Evolutionary conservation across 768 basidiomycete species (phyloP), one percentile per base, ranked within the genome.

Genomic region (Naganishia onofrii): DNA sequence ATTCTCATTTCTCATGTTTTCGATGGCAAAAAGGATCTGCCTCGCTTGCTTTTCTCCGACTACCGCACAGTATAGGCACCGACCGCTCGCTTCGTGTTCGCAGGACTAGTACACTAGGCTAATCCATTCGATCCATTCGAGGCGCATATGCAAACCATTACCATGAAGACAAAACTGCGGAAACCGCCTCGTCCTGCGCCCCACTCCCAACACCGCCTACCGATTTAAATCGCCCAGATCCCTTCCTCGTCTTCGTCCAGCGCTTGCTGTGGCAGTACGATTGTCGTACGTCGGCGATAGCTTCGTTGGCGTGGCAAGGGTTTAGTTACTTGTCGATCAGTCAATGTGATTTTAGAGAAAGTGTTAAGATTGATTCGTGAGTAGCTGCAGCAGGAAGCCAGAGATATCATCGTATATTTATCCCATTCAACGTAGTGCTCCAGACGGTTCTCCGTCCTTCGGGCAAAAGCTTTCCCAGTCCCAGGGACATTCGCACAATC

Each of bases 181-280:
- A 69, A 69, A 58, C 56, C 42, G 9, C 42, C 57, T 28, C 56
- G 68, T n/a, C 68, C n/a, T n/a, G n/a, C 68, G 15, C 63, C 68
- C 5, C 57, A 36, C 0, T 15, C 56, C 1, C 55, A 42, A n/a
- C 55, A 38, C 6, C 53, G 67, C 34, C 67, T 0, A 26, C 23
- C 0, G 28, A 60, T 2, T 13, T 36, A n/a, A 17, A 46, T 48
- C 17, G 53, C 42, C 8, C 13, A 15, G 54, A 68, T 42, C n/a
- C 36, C 29, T 12, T 42, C 42, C 7, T 58, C 5, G 31, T 46
- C 67, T 17, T 36, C 17, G 3, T 53, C n/a, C 6, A 48, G 38
- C 15, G 19, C 55, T n/a, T 46, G 13, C 48, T 4, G 26, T 7
- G 15, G 34, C 5, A 58, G 36, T 21, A 58, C n/a, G n/a, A n/a